Base-by-base conservation (phyloP, 257 asterid genomes). In the Ocimum tenuiflorum region DNA sequence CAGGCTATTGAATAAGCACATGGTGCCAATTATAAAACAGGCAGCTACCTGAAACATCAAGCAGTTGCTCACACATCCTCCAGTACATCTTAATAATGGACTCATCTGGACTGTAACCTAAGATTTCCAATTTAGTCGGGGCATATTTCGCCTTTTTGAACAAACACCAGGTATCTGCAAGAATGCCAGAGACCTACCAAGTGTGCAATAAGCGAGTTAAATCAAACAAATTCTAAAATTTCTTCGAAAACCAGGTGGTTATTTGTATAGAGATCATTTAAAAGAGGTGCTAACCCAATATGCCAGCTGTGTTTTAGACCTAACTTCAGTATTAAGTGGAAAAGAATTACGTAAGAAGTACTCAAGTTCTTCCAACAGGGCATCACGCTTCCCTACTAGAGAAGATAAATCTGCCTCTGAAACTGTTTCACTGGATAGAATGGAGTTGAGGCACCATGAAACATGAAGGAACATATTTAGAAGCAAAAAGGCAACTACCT, bases 391-490 rank as follows among this genome's bases (percentile, higher is more conserved):
- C 63, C 53, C 76, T 50, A 78, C 36, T 70, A 88, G 81, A 65
- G 91, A 86, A 77, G 85, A 73, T 67, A 89, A 33, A 39, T 82
- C 77, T 60, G 80, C 75, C 84, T 89, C 95, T 0, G 82, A 63
- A 66, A 92, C 97, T 52, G 82, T 83, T 50, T 86, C 89, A 77
- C 86, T 80, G 27, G 81, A 79, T 73, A 82, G 18, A 64, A 86
- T 65, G 39, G 94, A 73, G 63, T 82, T 84, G 77, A 87, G 81
- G 85, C 90, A 77, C 99, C 99, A 92, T 38, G 86, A 76, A 80
- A 89, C 88, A 81, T 92, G 87, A 82, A 92, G 77, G 83, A 76
- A 87, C 99, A 92, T 90, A 84, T 92, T 92, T 48, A 89, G 88
- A 67, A 92, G 95, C 85, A 92, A 79, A 77, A 92, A 89, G 35